Evolutionary conservation across 148 eudicot genomes (phyloP).

Genomic region (Tetragonia tetragonoides): DNA sequence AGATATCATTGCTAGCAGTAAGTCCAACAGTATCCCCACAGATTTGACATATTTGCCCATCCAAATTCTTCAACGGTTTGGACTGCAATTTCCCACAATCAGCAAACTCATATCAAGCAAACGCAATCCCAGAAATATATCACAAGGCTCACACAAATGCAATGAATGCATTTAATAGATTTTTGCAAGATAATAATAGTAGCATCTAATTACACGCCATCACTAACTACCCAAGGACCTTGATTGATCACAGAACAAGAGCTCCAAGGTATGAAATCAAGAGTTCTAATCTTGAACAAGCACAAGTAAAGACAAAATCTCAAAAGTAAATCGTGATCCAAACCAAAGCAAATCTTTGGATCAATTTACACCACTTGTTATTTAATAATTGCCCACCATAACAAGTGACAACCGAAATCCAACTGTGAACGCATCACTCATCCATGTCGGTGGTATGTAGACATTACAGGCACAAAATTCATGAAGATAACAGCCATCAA

Average conservation of each 20-base stretch:
- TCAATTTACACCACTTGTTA: neutral
- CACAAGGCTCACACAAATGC: neutral
- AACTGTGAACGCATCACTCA: neutral
- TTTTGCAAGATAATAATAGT: neutral
- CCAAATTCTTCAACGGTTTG: slow-evolving; percentile 56
- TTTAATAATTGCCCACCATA: neutral
- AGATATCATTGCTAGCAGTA: slow-evolving; percentile 46
- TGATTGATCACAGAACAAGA: neutral
- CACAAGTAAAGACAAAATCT: neutral
- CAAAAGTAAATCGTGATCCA: neutral
- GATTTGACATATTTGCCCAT: slow-evolving; percentile 71
- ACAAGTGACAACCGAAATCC: neutral
- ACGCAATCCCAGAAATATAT: neutral
- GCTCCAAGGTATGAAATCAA: neutral
- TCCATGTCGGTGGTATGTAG: neutral
- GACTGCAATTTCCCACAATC: slow-evolving; percentile 40
- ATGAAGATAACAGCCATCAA: neutral
- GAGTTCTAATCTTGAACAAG: neutral
- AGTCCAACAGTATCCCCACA: slow-evolving; percentile 69
- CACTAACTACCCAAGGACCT: slow-evolving; percentile 1
- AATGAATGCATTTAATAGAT: neutral
- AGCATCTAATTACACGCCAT: neutral
- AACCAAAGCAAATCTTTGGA: neutral
- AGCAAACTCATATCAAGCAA: neutral
- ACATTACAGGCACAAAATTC: neutral